Evolutionary conservation across 139 green algal genomes (phyloP).

Genomic region (Chlamydomonas schloesseri): DNA sequence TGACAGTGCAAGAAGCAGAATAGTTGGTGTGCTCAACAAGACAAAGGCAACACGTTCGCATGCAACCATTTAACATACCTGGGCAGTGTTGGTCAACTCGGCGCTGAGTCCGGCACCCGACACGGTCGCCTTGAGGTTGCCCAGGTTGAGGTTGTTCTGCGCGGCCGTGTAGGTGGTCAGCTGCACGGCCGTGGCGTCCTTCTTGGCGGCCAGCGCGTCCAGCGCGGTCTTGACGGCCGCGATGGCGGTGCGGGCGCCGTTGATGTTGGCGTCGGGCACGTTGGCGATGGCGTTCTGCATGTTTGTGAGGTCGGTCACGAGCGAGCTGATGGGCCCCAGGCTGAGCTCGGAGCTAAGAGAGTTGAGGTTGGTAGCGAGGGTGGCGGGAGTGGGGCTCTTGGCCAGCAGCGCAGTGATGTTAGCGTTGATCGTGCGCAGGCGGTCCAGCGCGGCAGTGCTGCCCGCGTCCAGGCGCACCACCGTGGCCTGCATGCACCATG

Average conservation of each 20-base stretch:
- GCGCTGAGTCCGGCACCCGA: background rate
- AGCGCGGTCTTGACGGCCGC: background rate
- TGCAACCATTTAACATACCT: background rate
- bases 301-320: too few relatives aligned
- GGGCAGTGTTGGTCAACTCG: background rate
- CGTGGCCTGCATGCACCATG: background rate
- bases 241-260: background rate
- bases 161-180: background rate
- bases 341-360: background rate
- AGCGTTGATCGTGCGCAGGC: background rate
- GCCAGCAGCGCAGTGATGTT: background rate
- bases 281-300: too few relatives aligned
- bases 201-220: background rate
- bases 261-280: background rate
- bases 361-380: background rate
- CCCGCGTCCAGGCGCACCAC: conserved; percentile 2
- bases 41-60: too few relatives aligned
- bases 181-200: background rate
- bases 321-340: background rate
- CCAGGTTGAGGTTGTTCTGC: background rate
- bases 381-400: background rate
- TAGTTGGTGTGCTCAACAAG: too few relatives aligned
- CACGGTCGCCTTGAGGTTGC: background rate
- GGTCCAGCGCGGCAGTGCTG: background rate
- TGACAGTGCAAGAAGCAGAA: too few relatives aligned